A percentile compares a stretch with the other conserved stretches of the same genome.
phyloP scores from a whole-genome alignment of 2,329 filamentous ascomycete species.

The Atkinsonella hypoxylon region DNA sequence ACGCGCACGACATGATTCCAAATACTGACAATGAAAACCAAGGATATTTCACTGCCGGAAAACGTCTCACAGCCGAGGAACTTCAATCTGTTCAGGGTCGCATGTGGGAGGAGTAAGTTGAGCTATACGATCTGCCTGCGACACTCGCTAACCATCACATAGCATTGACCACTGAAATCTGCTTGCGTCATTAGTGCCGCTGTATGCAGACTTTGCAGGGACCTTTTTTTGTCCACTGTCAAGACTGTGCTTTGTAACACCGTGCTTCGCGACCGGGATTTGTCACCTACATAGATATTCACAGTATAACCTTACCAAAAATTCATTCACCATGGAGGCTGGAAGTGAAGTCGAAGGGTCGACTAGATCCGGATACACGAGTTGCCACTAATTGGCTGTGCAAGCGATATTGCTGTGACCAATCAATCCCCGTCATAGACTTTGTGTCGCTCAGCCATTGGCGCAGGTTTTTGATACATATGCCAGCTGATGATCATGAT shows the following conservation, averaged over 20 bases:
- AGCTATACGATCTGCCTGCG: slow-evolving; percentile 3
- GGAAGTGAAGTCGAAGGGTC: neutral
- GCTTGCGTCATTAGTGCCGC: neutral
- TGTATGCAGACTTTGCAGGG: neutral
- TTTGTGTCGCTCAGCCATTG: neutral
- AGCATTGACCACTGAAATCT: slow-evolving; percentile 7
- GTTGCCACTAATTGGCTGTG: neutral
- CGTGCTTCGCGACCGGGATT: too few relatives aligned
- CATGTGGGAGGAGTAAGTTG: slow-evolving; percentile 69
- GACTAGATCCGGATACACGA: neutral
- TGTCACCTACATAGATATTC: neutral
- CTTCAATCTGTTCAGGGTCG: slow-evolving; percentile 76
- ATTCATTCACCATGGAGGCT: neutral
- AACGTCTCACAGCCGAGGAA: slow-evolving; percentile 79
- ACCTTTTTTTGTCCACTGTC: neutral
- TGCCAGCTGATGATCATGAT: neutral
- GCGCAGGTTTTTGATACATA: neutral
- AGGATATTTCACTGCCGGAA: slow-evolving; percentile 76
- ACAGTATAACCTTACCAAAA: neutral
- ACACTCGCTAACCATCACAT: neutral
- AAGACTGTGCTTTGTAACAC: neutral
- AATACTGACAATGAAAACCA: slow-evolving; percentile 2
- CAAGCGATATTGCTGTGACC: neutral
- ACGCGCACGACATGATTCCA: neutral
- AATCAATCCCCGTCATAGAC: neutral